Evolutionary conservation across 2,329 filamentous ascomycete genomes (phyloP), one percentile per base, ranked within the genome.

Genomic region (Aspergillus vadensis): DNA sequence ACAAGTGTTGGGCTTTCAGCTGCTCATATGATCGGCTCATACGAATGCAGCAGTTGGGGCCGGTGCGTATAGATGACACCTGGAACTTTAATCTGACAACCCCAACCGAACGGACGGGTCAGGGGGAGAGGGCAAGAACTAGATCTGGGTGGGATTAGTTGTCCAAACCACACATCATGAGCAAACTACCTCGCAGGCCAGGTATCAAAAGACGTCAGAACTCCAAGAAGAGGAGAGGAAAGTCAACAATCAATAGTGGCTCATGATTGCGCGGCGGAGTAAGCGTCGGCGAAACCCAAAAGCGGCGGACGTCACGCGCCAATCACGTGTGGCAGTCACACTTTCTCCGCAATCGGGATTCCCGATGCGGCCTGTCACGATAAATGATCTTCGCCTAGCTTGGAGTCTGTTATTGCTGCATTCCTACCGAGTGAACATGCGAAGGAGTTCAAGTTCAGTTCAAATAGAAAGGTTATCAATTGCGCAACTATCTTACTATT

Each of bases 11-110:
- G 63, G 63, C 63, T 54, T 52, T 51, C 43, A 60, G 57, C 32
- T 36, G 58, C 65, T 58, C 67, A 71, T 67, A 64, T 71, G 70
- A 73, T 70, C 70, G 68, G 66, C 63, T 62, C 63, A 63, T 66
- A 68, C 63, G 65, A 69, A 70, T 71, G 61, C 47, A 58, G 39
- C 43, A 51, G 44, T 39, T 36, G 58, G 23, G 43, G 41, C 43
- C 39, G 15, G 21, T 55, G 53, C 41, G 53, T 55, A 47, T 59
- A 47, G 27, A 53, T 39, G 48, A 52, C 50, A 50, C 14, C 41
- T 59, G 36, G 50, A 55, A 55, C 41, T 47, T 52, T 41, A 27
- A 32, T 32, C n/a, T 36, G 27, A 49, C 15, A 43, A 47, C 19
- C 23, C 21, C 32, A 51, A 39, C 21, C 32, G 17, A 49, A n/a